phyloP scores from a whole-genome alignment of 129 eudicot genomes.

The Gnaphalium uliginosum region DNA sequence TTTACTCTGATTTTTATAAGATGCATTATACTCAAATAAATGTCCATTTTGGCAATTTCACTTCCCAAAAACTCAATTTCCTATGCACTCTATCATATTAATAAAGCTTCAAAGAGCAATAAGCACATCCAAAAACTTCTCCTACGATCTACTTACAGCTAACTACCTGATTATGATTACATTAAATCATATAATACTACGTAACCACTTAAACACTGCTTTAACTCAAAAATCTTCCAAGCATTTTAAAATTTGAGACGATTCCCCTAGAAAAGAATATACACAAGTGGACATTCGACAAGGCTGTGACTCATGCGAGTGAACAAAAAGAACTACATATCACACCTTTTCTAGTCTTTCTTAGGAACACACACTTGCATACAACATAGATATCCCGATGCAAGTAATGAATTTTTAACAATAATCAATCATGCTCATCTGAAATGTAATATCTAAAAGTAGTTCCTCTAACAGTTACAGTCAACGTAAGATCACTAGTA shows the following conservation, averaged over 20 bases:
- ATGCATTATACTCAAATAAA: background rate
- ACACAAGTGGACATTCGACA: background rate
- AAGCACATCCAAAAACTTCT: background rate
- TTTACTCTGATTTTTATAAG: background rate
- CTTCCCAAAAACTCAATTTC: background rate
- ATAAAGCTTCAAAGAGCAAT: background rate
- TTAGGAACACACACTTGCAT: background rate
- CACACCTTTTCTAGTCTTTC: background rate
- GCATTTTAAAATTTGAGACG: background rate
- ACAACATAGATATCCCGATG: background rate
- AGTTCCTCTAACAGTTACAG: background rate
- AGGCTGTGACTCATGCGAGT: background rate
- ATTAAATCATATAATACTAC: background rate
- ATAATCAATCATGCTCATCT: background rate
- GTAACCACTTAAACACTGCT: background rate
- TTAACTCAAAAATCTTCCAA: background rate
- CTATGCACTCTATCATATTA: background rate
- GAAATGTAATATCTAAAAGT: too few relatives aligned
- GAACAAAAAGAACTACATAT: background rate
- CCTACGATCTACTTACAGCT: background rate
- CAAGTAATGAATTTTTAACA: background rate
- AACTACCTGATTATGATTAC: background rate
- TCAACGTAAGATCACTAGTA: background rate
- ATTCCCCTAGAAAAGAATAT: background rate
- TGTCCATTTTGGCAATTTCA: background rate